A percentile compares a stretch with the other conserved stretches of the same genome.
phyloP scores from a whole-genome alignment of 352 stramenopile species.

The Phytophthora capsici region DNA sequence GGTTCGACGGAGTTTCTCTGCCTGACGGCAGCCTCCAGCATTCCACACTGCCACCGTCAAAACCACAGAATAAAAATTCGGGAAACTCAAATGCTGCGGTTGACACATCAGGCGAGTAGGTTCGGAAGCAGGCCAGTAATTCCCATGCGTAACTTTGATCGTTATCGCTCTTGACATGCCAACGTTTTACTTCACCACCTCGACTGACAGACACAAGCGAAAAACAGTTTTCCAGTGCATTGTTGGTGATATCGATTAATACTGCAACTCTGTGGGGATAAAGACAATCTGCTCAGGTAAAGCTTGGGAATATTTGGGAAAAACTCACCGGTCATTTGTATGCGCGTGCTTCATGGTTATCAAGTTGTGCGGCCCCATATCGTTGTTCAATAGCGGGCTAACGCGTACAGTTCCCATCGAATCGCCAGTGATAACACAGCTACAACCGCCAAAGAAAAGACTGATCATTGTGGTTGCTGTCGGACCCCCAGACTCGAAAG shows the following conservation, averaged over 20 bases:
- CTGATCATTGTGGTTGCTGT: constrained; percentile 26
- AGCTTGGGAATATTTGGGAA: background rate
- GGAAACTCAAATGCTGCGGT: constrained; percentile 34
- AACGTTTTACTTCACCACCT: constrained; percentile 58
- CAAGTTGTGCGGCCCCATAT: background rate
- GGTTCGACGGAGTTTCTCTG: constrained; percentile 2
- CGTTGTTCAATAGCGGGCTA: constrained; percentile 13
- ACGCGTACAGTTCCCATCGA: constrained; percentile 23
- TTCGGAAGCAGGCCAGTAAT: constrained; percentile 53
- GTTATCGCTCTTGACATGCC: constrained; percentile 26
- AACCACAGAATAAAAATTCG: constrained; percentile 63
- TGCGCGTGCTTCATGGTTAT: constrained; percentile 31
- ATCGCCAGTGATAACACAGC: constrained; percentile 28
- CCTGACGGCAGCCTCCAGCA: constrained; percentile 49
- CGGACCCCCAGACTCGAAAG: constrained; percentile 13
- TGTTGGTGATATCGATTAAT: constrained; percentile 22
- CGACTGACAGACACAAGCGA: constrained; percentile 42
- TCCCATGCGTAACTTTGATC: constrained; percentile 38
- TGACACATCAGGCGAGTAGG: constrained; percentile 44
- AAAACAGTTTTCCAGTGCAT: background rate
- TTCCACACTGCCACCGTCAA: constrained; percentile 55
- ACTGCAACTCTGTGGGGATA: constrained; percentile 14
- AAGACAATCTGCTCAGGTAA: background rate
- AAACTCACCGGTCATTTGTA: constrained; percentile 31
- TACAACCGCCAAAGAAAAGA: constrained; percentile 9